Evolutionary conservation across 208 protist species (phyloP), one percentile per base, ranked within the genome.

Genomic region (Spongospora subterranea): DNA sequence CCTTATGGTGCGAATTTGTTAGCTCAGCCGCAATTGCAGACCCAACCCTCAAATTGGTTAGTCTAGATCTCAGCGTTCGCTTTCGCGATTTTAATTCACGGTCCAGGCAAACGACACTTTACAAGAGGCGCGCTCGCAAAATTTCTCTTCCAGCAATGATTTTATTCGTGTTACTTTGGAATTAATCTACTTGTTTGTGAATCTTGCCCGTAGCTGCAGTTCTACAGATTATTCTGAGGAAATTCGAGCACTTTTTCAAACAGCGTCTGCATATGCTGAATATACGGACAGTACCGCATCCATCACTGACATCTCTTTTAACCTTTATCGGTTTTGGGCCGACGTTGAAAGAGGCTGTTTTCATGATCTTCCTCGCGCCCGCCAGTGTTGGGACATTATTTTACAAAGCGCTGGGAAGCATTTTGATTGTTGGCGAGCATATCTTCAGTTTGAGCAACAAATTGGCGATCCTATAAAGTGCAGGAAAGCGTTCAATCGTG

Each of bases 261-360:
- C 17, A 45, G 71, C 71, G 6, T 6, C 35, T 43, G 40, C 6
- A n/a, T 82, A 39, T 43, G 71, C 6, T 43, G 17, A 82, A 43
- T 82, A 82, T 43, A 39, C 35, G 17, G 13, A 60, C 6, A n/a
- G 35, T 6, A n/a, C 35, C 6, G 6, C 35, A 35, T 17, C 71
- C 6, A 20, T 82, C 13, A 82, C 71, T 20, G 71, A 82, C 17
- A 35, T n/a, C 6, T 6, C n/a, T 13, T 82, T 82, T n/a, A 35
- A 6, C 71, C 71, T 82, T 6, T 82, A 82, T 35, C 40, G 35
- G n/a, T 82, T 39, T 43, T 82, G 71, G 71, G 71, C 71, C n/a
- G 71, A 82, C 6, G 40, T 82, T 35, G 71, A 82, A 13, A 6
- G 6, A 13, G 17, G 13, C n/a, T n/a, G 6, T 35, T 35, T 82